Base-by-base conservation (phyloP, 441 rosid species). In the Macaranga tanarius region DNA sequence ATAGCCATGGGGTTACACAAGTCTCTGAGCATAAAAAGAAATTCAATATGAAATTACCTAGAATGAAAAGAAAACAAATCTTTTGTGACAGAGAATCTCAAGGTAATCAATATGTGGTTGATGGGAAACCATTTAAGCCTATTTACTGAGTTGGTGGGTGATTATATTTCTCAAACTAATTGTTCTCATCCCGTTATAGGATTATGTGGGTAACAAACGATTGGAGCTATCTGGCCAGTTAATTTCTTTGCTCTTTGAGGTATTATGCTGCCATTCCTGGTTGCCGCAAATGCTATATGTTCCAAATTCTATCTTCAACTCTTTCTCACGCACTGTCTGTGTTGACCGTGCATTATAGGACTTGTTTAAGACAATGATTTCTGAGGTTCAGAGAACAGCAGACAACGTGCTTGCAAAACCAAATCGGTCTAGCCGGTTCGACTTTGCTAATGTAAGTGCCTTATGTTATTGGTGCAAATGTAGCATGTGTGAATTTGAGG, bases 161-260 rank as follows among this genome's bases (percentile, higher is more conserved):
- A 10, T 23, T 65, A 20, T 13, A 66, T 69, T 62, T 65, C 31
- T 61, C 23, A 38, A 61, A 40, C 34, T 15, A 65, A 15, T 67
- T 67, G 2, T 63, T 70, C 66, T 42, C 25, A 52, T 73, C 34
- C 64, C 13, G 74, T 77, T 76, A 62, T 78, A 95, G 99, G 98
- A 95, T 84, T 95, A 95, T 77, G 98, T 93, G 76, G 99, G 99
- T 57, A 95, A 95, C 86, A 95, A 95, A 83, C 84, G 99, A 60
- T 76, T 95, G 84, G 99, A 93, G 86, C 79, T 95, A 71, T 95
- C 97, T 44, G 99, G 99, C 73, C 99, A 93, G 71, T 79, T 95
- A 70, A 88, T 95, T 61, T 93, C 98, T 78, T 82, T 95, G 73
- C 95, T 93, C 62, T 95, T 95, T 83, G 99, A 95, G 98, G 99